Percentiles rank a stretch among this genome's conserved stretches.
phyloP scores from a whole-genome alignment of 768 basidiomycete species.

The Strobilomyces dryophilus region DNA sequence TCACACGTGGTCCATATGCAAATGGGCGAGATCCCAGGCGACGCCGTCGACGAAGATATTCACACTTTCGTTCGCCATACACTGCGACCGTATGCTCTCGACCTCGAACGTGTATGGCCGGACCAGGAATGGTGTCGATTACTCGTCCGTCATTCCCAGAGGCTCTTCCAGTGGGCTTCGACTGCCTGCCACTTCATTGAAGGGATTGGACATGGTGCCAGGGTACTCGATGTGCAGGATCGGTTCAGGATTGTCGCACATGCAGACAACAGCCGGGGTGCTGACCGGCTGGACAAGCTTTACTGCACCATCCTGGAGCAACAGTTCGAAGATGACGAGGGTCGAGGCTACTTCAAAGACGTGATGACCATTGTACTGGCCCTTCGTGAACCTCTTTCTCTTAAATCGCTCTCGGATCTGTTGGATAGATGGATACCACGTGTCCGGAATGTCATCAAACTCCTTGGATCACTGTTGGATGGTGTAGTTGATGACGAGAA shows the following conservation, averaged over 20 bases:
- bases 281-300: not conserved
- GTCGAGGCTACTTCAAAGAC: not conserved
- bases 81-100: not conserved
- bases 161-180: slow-evolving; percentile 11
- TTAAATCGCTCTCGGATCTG: not conserved
- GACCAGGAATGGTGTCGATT: slow-evolving; percentile 12
- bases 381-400: not conserved
- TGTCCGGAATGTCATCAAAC: not conserved
- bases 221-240: not conserved
- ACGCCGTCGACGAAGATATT: not conserved
- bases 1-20: not conserved
- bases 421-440: not conserved
- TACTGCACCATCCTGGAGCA: not conserved
- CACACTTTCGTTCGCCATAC: not conserved
- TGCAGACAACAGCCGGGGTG: not conserved
- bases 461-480: not conserved
- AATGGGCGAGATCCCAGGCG: not conserved
- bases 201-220: slow-evolving; percentile 9
- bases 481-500: not conserved
- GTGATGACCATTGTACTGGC: not conserved
- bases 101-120: not conserved
- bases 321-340: not conserved
- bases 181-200: slow-evolving; percentile 1
- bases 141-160: slow-evolving; percentile 16
- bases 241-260: not conserved